Conservation (phyloP, 2,329 filamentous ascomycete genomes). For the Microascus cirrosus region DNA sequence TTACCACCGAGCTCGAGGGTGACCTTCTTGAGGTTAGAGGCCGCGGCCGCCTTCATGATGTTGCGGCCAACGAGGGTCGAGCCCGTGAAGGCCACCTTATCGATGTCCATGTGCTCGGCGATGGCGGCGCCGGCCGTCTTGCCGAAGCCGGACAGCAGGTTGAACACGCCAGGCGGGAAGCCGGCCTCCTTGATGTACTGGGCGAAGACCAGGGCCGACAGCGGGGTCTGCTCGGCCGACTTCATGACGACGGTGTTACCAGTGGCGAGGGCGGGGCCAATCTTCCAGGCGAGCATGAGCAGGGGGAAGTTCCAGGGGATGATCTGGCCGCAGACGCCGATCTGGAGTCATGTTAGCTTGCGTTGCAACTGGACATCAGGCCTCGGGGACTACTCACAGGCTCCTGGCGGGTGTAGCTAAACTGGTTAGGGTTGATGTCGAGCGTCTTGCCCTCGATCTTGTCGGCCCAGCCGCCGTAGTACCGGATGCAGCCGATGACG, state of each 20-base stretch:
- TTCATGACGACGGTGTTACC: background rate
- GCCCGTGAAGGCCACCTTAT: slow-evolving; percentile 61
- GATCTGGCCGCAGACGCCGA: slow-evolving; percentile 59
- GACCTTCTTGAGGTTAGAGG: slow-evolving; percentile 30
- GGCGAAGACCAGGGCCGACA: slow-evolving; percentile 3
- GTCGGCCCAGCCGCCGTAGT: slow-evolving; percentile 72
- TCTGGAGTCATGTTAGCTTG: too few relatives aligned
- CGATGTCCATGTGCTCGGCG: slow-evolving; percentile 7
- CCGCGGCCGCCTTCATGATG: slow-evolving; percentile 42
- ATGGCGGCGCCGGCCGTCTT: slow-evolving; percentile 4
- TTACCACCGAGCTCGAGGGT: slow-evolving; percentile 28
- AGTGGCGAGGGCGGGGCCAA: background rate
- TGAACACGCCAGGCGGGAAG: slow-evolving; percentile 6
- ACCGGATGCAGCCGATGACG: slow-evolving; percentile 63
- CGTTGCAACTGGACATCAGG: too few relatives aligned
- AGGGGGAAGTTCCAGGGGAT: slow-evolving; percentile 35
- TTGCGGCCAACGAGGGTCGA: slow-evolving; percentile 54
- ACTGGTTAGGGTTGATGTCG: slow-evolving; percentile 46
- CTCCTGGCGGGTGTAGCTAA: too few relatives aligned
- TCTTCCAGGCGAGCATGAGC: background rate
- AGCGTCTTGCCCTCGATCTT: slow-evolving; percentile 85
- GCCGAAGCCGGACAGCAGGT: slow-evolving; percentile 5
- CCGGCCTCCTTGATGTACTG: slow-evolving; percentile 6
- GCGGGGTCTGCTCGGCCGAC: background rate
- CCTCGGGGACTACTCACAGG: too few relatives aligned